Evolutionary conservation across 345 rosid genomes (phyloP), one percentile per base, ranked within the genome.

Genomic region (Acer saccharum): DNA sequence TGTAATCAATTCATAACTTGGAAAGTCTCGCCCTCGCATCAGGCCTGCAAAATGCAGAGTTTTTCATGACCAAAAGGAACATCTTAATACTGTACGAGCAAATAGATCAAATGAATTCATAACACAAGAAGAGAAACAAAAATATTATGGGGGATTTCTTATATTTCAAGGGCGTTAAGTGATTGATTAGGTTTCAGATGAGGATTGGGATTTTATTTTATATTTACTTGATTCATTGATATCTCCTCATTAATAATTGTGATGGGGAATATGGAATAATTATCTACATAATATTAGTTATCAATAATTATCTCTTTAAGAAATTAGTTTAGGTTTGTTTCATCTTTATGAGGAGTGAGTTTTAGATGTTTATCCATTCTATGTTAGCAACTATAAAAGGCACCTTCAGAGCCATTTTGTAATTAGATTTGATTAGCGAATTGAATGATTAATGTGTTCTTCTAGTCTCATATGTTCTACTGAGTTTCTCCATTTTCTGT

Each of bases 11-110:
- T 81, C 78, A 86, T 52, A 81, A 76, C 57, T 8, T 20, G 20
- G 89, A 86, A 63, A 10, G 78, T 52, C 80, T 64, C 69, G 69
- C 57, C 48, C 21, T 66, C 13, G 74, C 76, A 55, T 55, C 71
- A 27, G 73, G 81, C 89, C 89, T 86, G 83, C 83, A 83, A 79
- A 74, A 75, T 39, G 54, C 48, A 71, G 43, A 44, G 18, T 17
- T 5, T 60, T 68, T 57, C 32, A n/a, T 11, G 10, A 58, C 54
- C 43, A 32, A 65, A 44, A 14, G 41, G 20, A 65, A 32, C 21
- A 7, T 16, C 23, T 5, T 52, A 9, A 76, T 6, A 65, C 58
- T 60, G 11, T 17, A n/a, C 10, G 41, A 18, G 39, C 69, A 14
- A 17, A 9, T 50, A 54, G 14, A 50, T 29, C 1, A 13, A 54